phyloP scores from a whole-genome alignment of 2,329 filamentous ascomycete genomes.

The Capronia coronata region DNA sequence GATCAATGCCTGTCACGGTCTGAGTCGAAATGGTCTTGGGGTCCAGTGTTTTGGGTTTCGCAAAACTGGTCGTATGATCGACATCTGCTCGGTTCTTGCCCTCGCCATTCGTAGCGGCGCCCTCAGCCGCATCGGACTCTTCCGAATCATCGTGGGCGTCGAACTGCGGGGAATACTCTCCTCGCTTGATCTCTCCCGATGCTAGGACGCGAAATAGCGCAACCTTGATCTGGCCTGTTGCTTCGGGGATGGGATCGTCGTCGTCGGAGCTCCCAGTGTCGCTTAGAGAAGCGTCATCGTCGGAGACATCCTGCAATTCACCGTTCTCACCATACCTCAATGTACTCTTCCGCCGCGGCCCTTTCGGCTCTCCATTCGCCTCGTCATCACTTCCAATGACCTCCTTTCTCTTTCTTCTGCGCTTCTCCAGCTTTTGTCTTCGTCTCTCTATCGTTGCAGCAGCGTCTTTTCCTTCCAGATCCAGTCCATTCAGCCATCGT shows the following conservation, averaged over 20 bases:
- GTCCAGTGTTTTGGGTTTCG: constrained; percentile 90
- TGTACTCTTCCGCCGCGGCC: constrained; percentile 47
- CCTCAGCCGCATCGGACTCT: constrained; percentile 40
- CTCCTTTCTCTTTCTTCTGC: constrained; percentile 68
- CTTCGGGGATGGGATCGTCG: constrained; percentile 81
- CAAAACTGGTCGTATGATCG: constrained; percentile 96
- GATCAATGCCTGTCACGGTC: constrained; percentile 92
- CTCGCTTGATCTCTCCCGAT: constrained; percentile 93
- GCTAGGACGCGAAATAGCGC: constrained; percentile 92
- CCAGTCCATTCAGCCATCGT: constrained; percentile 90
- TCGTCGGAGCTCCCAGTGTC: constrained; percentile 60
- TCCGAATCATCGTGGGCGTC: constrained; percentile 95
- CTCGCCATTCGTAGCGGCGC: constrained; percentile 46
- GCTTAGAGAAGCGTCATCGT: constrained; percentile 61
- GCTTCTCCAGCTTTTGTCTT: constrained; percentile 68
- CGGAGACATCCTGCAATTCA: constrained; percentile 63
- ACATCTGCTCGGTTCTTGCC: constrained; percentile 69
- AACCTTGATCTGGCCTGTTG: constrained; percentile 95
- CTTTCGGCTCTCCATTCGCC: constrained; percentile 25
- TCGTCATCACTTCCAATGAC: constrained; percentile 40
- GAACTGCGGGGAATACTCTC: constrained; percentile 96
- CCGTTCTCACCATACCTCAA: constrained; percentile 76
- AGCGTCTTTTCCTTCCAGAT: constrained; percentile 88
- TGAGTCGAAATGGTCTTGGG: constrained; percentile 97
- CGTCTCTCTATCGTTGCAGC: constrained; percentile 62